A percentile compares a stretch with the other conserved stretches of the same genome.
These are phyloP conservation scores for Amaranthus hypochondriacus DNA, from an alignment of 148 eudicot species.

Conservation along the genomic window DNA sequence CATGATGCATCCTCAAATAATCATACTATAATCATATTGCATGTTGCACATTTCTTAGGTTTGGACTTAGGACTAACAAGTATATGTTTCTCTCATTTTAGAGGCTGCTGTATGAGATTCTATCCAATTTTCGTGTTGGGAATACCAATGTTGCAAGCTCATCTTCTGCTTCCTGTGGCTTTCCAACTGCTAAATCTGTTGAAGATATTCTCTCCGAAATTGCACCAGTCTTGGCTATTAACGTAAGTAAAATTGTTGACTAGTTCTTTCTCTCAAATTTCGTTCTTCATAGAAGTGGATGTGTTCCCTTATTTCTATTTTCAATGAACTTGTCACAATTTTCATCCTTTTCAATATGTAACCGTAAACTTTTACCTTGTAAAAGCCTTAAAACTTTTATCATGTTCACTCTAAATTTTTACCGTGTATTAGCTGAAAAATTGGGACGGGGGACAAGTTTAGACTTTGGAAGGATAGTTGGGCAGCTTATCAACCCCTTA, in stretches of 20 bases:
- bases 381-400: no score
- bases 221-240: conserved; percentile 42
- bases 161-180: conserved; percentile 44
- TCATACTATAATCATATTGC: not conserved
- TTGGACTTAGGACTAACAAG: not conserved
- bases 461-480: no score
- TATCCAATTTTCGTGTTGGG: conserved; percentile 47
- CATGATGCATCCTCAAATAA: not conserved
- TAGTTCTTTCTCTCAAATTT: not conserved
- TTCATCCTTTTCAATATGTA: not conserved
- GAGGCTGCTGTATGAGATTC: conserved; percentile 66
- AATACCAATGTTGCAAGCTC: conserved; percentile 60
- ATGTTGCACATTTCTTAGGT: not conserved
- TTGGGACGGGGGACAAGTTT: no score
- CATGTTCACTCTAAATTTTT: no score
- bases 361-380: not conserved
- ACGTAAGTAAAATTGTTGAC: conserved; percentile 20
- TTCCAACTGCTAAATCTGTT: conserved; percentile 43
- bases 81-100: conserved; percentile 4
- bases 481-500: no score
- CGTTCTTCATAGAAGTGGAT: not conserved
- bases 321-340: not conserved
- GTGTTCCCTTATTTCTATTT: not conserved
- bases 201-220: conserved; percentile 49
- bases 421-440: no score